Evolutionary conservation across 805 yeast species (phyloP).

Genomic region (Debaryomyces tyrocola): DNA sequence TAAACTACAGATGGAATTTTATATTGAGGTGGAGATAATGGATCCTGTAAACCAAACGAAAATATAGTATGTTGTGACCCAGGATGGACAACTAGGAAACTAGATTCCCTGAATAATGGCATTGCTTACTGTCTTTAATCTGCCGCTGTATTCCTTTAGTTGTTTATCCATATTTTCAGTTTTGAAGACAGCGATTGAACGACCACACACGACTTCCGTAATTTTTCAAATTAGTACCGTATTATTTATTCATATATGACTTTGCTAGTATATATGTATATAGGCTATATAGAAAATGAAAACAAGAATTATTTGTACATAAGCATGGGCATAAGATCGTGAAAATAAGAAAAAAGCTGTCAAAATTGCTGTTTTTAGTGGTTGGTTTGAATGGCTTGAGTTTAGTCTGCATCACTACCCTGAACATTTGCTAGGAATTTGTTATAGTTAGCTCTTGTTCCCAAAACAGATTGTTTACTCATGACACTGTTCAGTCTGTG

Average conservation of each 20-base stretch:
- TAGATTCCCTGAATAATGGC: constrained; percentile 48
- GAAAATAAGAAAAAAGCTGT: not conserved
- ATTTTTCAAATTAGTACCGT: not conserved
- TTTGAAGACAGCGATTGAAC: not conserved
- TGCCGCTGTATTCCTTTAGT: not conserved
- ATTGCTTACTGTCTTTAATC: constrained; percentile 13
- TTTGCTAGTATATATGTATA: no score
- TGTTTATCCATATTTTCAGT: not conserved
- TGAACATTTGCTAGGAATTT: constrained; percentile 35
- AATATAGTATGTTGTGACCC: constrained; percentile 76
- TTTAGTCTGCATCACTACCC: constrained; percentile 1
- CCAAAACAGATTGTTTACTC: constrained; percentile 37
- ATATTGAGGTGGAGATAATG: constrained; percentile 71
- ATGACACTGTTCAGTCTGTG: constrained; percentile 28
- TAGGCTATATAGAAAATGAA: not conserved
- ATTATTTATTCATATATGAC: not conserved
- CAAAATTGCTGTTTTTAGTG: not conserved
- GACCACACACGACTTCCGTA: no score
- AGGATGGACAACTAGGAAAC: constrained; percentile 63
- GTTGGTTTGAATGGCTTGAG: not conserved
- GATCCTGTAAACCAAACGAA: constrained; percentile 76
- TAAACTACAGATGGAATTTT: constrained; percentile 79
- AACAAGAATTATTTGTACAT: not conserved
- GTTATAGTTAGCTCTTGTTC: constrained; percentile 39
- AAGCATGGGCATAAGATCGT: not conserved